phyloP scores from a whole-genome alignment of 108 stramenopile species.

The Nitzschia sp. region DNA sequence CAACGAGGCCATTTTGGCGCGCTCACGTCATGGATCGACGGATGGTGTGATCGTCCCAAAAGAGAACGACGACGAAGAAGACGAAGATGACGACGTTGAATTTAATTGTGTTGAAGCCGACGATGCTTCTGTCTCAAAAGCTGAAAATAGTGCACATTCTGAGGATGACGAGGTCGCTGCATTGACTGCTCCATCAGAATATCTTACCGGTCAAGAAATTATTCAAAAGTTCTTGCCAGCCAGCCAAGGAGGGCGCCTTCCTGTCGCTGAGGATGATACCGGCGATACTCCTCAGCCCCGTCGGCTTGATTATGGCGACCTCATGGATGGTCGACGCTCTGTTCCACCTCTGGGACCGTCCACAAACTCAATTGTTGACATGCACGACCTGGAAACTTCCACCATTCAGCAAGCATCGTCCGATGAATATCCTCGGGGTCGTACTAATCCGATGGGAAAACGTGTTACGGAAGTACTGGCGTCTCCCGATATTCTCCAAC shows the following conservation, averaged over 20 bases:
- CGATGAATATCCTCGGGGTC: neutral
- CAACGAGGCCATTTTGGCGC: conserved; percentile 29
- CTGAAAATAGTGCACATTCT: neutral
- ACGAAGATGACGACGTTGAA: neutral
- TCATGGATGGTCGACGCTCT: too few relatives aligned
- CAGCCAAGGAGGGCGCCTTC: neutral
- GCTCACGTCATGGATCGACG: neutral
- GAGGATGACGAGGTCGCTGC: conserved; percentile 36
- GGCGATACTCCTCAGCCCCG: conserved; percentile 12
- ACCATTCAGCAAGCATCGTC: neutral
- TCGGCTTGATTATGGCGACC: conserved; percentile 21
- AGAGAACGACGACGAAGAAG: neutral
- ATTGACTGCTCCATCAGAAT: conserved; percentile 11
- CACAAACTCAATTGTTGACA: too few relatives aligned
- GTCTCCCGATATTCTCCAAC: neutral
- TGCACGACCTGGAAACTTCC: neutral
- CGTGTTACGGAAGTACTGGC: neutral
- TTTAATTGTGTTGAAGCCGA: neutral
- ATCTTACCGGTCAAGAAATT: neutral
- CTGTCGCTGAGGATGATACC: neutral
- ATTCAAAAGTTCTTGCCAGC: neutral
- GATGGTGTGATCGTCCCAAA: neutral
- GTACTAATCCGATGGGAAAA: neutral
- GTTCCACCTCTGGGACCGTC: neutral
- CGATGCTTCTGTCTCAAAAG: neutral